Evolutionary conservation across 1,284 basidiomycete genomes (phyloP).

Genomic region (Rhodofomes roseus): DNA sequence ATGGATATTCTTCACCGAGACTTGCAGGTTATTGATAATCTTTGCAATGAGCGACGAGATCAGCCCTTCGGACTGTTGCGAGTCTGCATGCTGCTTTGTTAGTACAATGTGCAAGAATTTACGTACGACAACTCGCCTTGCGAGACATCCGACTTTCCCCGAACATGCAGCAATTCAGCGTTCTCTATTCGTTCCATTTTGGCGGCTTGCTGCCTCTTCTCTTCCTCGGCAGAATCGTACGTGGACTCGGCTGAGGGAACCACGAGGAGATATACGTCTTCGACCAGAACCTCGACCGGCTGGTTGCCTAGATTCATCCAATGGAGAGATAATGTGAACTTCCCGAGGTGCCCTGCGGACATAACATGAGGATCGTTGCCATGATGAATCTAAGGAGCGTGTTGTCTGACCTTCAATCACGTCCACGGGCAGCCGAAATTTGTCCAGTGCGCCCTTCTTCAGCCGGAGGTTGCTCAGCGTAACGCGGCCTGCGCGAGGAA

Average conservation of each 20-base stretch:
- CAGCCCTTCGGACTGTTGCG: slow-evolving; percentile 78
- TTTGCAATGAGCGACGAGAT: slow-evolving; percentile 86
- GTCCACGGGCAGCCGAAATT: slow-evolving; percentile 94
- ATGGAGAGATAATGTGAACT: slow-evolving; percentile 89
- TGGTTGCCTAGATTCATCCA: slow-evolving; percentile 95
- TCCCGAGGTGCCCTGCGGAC: slow-evolving; percentile 85
- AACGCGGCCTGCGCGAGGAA: slow-evolving; percentile 64
- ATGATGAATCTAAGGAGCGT: neutral
- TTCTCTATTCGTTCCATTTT: slow-evolving; percentile 89
- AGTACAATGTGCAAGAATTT: slow-evolving; percentile 2
- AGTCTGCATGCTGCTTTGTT: slow-evolving; percentile 42
- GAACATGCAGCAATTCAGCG: slow-evolving; percentile 84
- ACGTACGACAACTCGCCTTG: slow-evolving; percentile 33
- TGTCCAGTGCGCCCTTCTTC: slow-evolving; percentile 94
- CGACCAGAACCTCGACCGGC: slow-evolving; percentile 89
- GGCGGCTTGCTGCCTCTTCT: slow-evolving; percentile 74
- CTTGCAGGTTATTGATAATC: slow-evolving; percentile 95
- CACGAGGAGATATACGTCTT: slow-evolving; percentile 96
- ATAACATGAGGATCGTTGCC: neutral
- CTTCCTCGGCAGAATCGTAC: slow-evolving; percentile 85
- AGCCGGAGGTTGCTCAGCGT: slow-evolving; percentile 81
- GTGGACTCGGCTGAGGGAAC: slow-evolving; percentile 74
- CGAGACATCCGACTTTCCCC: slow-evolving; percentile 53
- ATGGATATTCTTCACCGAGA: slow-evolving; percentile 94
- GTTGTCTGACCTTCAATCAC: slow-evolving; percentile 77